These are phyloP conservation scores for Clavispora phyllophila DNA, from an alignment of 805 yeast species.

Conservation along the genomic window DNA sequence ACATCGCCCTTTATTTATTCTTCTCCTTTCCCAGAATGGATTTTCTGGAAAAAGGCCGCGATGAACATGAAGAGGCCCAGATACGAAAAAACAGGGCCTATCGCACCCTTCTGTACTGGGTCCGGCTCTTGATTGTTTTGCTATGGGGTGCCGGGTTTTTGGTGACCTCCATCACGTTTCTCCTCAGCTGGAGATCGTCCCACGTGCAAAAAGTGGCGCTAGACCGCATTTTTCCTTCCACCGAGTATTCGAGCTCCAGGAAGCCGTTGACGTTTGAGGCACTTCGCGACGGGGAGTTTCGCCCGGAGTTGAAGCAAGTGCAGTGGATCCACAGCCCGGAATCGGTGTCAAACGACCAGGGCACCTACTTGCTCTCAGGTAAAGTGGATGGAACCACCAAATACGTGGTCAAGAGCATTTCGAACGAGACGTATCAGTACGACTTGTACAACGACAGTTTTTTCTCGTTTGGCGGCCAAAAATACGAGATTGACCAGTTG, in stretches of 20 bases:
- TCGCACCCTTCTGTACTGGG: constrained; percentile 9
- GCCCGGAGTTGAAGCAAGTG: constrained; percentile 47
- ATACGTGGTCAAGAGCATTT: constrained; percentile 53
- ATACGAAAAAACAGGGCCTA: not conserved
- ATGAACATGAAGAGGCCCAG: not conserved
- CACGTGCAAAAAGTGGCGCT: not conserved
- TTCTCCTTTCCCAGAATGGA: not conserved
- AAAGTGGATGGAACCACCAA: constrained; percentile 37
- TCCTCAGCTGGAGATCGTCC: not conserved
- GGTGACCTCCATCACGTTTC: constrained; percentile 7
- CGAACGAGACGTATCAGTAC: constrained; percentile 40
- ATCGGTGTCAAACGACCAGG: constrained; percentile 51
- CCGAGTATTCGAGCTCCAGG: constrained; percentile 8
- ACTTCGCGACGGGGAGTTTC: constrained; percentile 51
- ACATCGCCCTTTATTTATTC: too few relatives aligned
- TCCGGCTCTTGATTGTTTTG: constrained; percentile 21
- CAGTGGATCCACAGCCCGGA: constrained; percentile 66
- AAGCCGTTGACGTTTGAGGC: constrained; percentile 24
- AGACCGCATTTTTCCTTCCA: constrained; percentile 8
- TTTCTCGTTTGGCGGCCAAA: constrained; percentile 35
- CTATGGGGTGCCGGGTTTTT: constrained; percentile 36
- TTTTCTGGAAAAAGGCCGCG: not conserved
- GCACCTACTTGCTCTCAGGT: constrained; percentile 51
- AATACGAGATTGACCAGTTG: constrained; percentile 47
- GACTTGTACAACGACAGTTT: constrained; percentile 46